Conservation (phyloP, 2,329 filamentous ascomycete genomes). For the Periconia sp. region DNA sequence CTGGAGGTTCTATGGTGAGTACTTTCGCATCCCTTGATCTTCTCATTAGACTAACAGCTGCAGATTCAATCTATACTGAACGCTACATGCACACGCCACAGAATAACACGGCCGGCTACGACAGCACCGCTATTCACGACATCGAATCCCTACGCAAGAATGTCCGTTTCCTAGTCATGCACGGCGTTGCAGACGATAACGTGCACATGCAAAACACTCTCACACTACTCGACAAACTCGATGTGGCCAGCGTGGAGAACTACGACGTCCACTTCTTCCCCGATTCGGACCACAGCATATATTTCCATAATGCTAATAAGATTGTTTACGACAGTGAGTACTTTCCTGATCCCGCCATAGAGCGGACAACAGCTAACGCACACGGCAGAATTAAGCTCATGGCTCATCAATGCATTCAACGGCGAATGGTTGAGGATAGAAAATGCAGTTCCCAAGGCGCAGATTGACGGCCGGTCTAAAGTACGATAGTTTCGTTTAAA, state of each 20-base stretch:
- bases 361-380: constrained; percentile 4
- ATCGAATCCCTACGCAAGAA: constrained; percentile 71
- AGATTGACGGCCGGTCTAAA: constrained; percentile 22
- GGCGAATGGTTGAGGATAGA: constrained; percentile 79
- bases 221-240: constrained; percentile 80
- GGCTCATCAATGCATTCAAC: constrained; percentile 97
- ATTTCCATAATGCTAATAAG: constrained; percentile 87
- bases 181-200: constrained; percentile 95
- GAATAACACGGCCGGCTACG: constrained; percentile 76
- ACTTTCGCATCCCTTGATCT: background rate
- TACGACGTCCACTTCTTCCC: constrained; percentile 97
- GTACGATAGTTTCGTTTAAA: constrained; percentile 7
- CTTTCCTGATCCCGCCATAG: background rate
- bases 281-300: constrained; percentile 92
- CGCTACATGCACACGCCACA: constrained; percentile 96
- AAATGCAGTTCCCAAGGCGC: constrained; percentile 51
- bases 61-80: constrained; percentile 88
- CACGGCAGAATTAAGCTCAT: constrained; percentile 71
- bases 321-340: constrained; percentile 91
- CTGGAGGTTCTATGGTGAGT: constrained; percentile 81
- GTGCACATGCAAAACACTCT: constrained; percentile 96
- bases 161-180: constrained; percentile 91
- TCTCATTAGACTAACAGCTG: constrained; percentile 2
- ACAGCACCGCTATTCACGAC: constrained; percentile 72
- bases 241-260: constrained; percentile 80